Conservation (phyloP, 2,329 filamentous ascomycete genomes). For the Aspergillus pseudonomiae region DNA sequence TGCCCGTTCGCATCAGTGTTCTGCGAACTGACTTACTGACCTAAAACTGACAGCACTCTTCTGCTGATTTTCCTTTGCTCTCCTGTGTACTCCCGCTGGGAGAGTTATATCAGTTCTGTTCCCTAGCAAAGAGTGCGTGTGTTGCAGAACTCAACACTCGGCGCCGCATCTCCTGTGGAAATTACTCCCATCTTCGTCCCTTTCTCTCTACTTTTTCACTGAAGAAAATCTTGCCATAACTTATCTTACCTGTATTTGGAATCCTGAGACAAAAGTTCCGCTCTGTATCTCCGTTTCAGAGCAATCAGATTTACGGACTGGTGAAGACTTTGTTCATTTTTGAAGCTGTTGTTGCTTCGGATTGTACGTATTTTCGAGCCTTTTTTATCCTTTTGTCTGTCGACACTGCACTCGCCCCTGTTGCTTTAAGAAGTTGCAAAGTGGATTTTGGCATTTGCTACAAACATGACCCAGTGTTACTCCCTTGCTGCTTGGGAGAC, state of each 20-base stretch:
- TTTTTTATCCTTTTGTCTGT: slow-evolving; percentile 24
- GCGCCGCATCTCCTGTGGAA: slow-evolving; percentile 27
- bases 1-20: slow-evolving; percentile 20
- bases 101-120: slow-evolving; percentile 24
- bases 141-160: slow-evolving; percentile 13
- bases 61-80: slow-evolving; percentile 15
- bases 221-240: slow-evolving; percentile 20
- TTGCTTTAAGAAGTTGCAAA: slow-evolving; percentile 19
- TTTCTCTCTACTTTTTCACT: slow-evolving; percentile 13
- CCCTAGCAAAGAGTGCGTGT: slow-evolving; percentile 18
- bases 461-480: slow-evolving; percentile 15
- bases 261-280: slow-evolving; percentile 23
- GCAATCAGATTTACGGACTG: slow-evolving; percentile 19
- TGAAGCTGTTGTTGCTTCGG: slow-evolving; percentile 33
- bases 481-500: slow-evolving; percentile 8
- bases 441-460: slow-evolving; percentile 13
- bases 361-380: slow-evolving; percentile 46
- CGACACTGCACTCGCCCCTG: slow-evolving; percentile 1
- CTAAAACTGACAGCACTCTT: slow-evolving; percentile 15
- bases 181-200: slow-evolving; percentile 22
- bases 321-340: slow-evolving; percentile 27
- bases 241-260: slow-evolving; percentile 33
- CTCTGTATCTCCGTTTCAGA: slow-evolving; percentile 25
- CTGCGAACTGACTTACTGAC: slow-evolving; percentile 14
- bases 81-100: slow-evolving; percentile 21